Conservation (phyloP, 202 grass and related monocot species). For the Hordeum pubiflorum region DNA sequence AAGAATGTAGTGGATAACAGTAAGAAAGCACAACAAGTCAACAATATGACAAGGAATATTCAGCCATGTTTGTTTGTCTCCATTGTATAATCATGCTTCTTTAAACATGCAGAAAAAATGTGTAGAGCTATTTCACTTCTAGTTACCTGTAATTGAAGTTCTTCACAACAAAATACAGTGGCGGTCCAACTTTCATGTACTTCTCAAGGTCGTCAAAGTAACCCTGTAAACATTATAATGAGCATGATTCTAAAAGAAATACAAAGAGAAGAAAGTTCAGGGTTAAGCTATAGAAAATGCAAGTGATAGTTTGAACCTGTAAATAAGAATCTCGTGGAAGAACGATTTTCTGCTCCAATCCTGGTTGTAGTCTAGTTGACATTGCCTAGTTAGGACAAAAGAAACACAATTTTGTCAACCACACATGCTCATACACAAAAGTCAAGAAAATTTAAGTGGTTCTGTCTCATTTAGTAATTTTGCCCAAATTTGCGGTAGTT, state of each 20-base stretch:
- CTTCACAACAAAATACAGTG: slow-evolving; percentile 94
- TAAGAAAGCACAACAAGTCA: background rate
- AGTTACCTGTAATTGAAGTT: slow-evolving; percentile 93
- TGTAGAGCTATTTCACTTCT: slow-evolving; percentile 6
- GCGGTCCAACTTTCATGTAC: slow-evolving; percentile 91
- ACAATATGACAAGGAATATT: background rate
- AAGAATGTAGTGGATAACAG: background rate
- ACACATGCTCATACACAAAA: background rate
- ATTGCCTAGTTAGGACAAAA: slow-evolving; percentile 51
- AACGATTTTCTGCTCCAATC: slow-evolving; percentile 85
- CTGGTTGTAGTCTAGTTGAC: slow-evolving; percentile 75
- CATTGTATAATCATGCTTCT: background rate
- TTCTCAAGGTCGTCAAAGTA: slow-evolving; percentile 84
- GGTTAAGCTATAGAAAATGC: slow-evolving; percentile 2
- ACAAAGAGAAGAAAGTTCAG: slow-evolving; percentile 7
- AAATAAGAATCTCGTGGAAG: slow-evolving; percentile 92
- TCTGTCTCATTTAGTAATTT: background rate
- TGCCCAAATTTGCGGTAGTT: background rate
- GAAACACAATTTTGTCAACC: background rate
- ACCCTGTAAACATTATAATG: slow-evolving; percentile 41
- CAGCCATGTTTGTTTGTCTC: background rate
- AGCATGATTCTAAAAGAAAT: slow-evolving; percentile 23
- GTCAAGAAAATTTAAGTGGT: background rate
- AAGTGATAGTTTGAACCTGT: slow-evolving; percentile 45
- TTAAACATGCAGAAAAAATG: background rate